Conservation (phyloP, 306 rosid species). For the Acacia confusa region DNA sequence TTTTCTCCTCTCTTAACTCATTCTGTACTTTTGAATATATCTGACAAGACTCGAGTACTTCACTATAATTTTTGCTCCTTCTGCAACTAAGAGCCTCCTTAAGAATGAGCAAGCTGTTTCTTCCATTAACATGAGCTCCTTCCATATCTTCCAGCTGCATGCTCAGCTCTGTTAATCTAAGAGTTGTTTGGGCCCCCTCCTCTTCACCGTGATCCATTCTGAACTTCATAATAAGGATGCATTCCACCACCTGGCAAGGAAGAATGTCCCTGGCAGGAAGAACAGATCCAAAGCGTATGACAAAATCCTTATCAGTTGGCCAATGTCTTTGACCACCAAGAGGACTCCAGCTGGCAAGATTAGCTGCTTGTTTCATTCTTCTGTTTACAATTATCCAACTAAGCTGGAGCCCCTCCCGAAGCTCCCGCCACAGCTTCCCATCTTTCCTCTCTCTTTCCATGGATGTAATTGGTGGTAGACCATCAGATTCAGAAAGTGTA, state of each 20-base stretch:
- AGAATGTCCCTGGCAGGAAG: conserved; percentile 79
- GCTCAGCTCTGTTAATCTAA: conserved; percentile 74
- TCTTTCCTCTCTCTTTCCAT: conserved; percentile 84
- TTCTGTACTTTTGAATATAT: conserved; percentile 69
- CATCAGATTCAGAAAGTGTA: conserved; percentile 71
- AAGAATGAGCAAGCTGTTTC: conserved; percentile 77
- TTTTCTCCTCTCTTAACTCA: conserved; percentile 82
- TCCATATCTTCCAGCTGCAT: conserved; percentile 94
- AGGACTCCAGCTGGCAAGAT: conserved; percentile 92
- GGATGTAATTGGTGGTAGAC: conserved; percentile 69
- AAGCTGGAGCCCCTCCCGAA: conserved; percentile 72
- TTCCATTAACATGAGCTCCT: conserved; percentile 75
- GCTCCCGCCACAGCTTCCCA: conserved; percentile 83
- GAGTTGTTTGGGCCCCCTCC: conserved; percentile 57
- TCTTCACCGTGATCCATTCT: conserved; percentile 61
- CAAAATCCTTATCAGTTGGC: conserved; percentile 88
- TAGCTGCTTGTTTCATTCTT: conserved; percentile 80
- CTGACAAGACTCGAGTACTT: conserved; percentile 76
- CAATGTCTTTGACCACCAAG: conserved; percentile 89
- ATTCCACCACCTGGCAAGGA: conserved; percentile 76
- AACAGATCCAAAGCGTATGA: conserved; percentile 79
- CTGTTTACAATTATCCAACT: conserved; percentile 83
- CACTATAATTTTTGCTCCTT: conserved; percentile 70
- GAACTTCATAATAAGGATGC: conserved; percentile 85
- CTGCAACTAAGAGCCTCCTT: conserved; percentile 73